phyloP scores from a whole-genome alignment of 371 early-diverging fungal genomes.

The Mucor ambiguus region DNA sequence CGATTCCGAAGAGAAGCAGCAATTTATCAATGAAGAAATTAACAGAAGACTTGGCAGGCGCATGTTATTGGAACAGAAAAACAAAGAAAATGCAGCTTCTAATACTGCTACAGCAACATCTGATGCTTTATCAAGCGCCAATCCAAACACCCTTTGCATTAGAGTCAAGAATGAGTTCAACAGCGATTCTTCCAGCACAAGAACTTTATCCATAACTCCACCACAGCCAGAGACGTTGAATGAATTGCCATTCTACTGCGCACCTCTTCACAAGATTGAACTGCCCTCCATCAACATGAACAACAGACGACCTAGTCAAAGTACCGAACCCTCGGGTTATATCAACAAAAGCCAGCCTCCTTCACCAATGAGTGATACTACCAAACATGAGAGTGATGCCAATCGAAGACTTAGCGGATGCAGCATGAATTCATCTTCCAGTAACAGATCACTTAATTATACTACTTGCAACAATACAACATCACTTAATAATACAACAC shows the following conservation, averaged over 20 bases:
- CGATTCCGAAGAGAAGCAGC: conserved; percentile 59
- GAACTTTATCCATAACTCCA: not conserved
- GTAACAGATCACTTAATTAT: not conserved
- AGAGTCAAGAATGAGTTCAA: not conserved
- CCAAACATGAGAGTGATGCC: not conserved
- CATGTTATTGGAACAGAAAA: conserved; percentile 23
- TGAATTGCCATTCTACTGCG: conserved; percentile 47
- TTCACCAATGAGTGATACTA: conserved; percentile 6
- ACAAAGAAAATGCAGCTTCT: conserved; percentile 1
- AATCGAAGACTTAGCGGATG: conserved; percentile 3
- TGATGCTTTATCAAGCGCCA: not conserved
- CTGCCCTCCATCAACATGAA: conserved; percentile 31
- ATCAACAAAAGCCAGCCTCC: conserved; percentile 14
- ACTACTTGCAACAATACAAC: not conserved
- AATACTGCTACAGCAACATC: not conserved
- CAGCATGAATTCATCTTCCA: not conserved
- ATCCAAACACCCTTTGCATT: not conserved
- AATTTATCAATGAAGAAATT: conserved; percentile 67
- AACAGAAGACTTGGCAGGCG: conserved; percentile 39
- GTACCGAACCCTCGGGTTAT: conserved; percentile 17
- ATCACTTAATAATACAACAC: not conserved
- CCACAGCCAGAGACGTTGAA: conserved; percentile 19
- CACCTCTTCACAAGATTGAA: conserved; percentile 37
- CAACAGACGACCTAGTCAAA: conserved; percentile 7
- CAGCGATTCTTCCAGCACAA: not conserved